Evolutionary conservation across 331 rosid genomes (phyloP).

Genomic region (Telfairia occidentalis): DNA sequence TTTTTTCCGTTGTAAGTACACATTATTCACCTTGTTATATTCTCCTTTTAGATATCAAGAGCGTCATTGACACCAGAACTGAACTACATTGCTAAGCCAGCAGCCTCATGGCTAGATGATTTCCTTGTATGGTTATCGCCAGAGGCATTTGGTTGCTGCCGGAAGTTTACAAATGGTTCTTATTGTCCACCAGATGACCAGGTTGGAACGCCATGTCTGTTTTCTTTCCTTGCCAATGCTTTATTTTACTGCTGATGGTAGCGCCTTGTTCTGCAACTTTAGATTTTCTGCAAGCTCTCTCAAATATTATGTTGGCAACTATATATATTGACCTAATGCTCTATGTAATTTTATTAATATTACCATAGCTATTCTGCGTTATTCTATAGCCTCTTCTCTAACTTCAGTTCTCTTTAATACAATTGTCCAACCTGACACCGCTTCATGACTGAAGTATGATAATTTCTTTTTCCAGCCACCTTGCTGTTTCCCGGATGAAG

Average conservation of each 20-base stretch:
- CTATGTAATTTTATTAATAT: background rate
- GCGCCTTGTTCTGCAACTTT: background rate
- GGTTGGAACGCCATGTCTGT: slow-evolving; percentile 31
- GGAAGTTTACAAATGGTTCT: slow-evolving; percentile 76
- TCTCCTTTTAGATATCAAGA: slow-evolving; percentile 64
- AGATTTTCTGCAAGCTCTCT: slow-evolving; percentile 3
- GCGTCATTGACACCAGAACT: slow-evolving; percentile 67
- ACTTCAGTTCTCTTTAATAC: slow-evolving; percentile 2
- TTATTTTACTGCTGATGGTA: slow-evolving; percentile 16
- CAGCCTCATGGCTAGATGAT: slow-evolving; percentile 99
- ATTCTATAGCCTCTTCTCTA: background rate
- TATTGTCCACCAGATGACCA: slow-evolving; percentile 98
- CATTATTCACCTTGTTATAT: slow-evolving; percentile 15
- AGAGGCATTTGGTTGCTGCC: slow-evolving; percentile 97
- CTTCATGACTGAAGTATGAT: slow-evolving; percentile 22
- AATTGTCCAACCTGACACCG: slow-evolving; percentile 9
- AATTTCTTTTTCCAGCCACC: slow-evolving; percentile 59
- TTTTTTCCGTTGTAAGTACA: background rate
- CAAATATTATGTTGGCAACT: too few relatives aligned
- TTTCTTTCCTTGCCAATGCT: slow-evolving; percentile 5
- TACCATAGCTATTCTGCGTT: background rate
- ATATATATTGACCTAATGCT: background rate
- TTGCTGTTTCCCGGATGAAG: slow-evolving; percentile 82
- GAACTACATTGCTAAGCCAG: slow-evolving; percentile 92
- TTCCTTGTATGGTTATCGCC: slow-evolving; percentile 98